Evolutionary conservation across 208 protist species (phyloP).

Genomic region (Leishmania arabica): DNA sequence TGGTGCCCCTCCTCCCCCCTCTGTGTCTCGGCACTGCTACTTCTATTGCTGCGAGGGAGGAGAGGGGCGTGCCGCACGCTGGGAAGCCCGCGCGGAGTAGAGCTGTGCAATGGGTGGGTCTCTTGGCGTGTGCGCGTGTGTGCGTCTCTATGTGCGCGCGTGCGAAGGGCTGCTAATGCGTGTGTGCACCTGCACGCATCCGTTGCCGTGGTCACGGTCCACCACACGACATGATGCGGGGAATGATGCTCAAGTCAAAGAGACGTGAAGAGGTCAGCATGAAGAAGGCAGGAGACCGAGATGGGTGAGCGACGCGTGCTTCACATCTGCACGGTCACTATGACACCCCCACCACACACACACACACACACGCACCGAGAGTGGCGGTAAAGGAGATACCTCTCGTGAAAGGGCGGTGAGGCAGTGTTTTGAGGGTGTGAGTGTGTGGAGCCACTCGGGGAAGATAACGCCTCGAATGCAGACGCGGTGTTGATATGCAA

Average conservation of each 20-base stretch:
- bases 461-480: background rate
- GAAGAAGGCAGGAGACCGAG: background rate
- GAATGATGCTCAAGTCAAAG: background rate
- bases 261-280: background rate
- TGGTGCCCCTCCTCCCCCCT: background rate
- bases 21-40: too few relatives aligned
- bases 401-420: background rate
- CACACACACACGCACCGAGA: background rate
- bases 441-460: background rate
- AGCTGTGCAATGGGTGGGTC: background rate
- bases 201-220: background rate
- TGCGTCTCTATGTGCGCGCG: background rate
- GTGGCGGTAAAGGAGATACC: background rate
- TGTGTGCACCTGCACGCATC: background rate
- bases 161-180: background rate
- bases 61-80: background rate
- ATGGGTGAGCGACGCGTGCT: background rate
- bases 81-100: background rate
- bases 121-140: background rate
- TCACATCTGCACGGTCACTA: background rate
- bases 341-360: background rate
- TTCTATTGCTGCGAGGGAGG: too few relatives aligned
- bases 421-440: background rate
- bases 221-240: background rate
- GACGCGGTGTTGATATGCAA: background rate